phyloP scores from a whole-genome alignment of 2,329 filamentous ascomycete species.

The Pyricularia sp. region DNA sequence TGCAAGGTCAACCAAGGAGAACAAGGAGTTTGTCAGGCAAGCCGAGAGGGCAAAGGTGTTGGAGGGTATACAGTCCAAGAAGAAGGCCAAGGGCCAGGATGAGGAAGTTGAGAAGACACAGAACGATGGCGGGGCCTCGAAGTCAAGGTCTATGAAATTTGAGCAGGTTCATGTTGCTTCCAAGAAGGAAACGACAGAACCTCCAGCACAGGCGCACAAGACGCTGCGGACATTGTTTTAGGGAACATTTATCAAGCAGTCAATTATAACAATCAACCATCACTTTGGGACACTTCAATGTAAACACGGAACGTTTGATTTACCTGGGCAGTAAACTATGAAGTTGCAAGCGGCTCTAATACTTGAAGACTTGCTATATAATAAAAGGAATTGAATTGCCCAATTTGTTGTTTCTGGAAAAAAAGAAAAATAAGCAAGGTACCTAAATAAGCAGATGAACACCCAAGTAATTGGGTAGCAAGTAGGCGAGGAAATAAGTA shows the following conservation, averaged over 20 bases:
- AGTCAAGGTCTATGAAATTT: slow-evolving; percentile 40
- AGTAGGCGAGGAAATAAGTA: no score
- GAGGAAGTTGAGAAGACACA: slow-evolving; percentile 18
- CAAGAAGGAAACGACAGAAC: slow-evolving; percentile 34
- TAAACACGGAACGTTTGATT: no score
- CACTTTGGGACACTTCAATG: no score
- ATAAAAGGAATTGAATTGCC: no score
- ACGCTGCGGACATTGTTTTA: slow-evolving; percentile 59
- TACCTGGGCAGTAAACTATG: no score
- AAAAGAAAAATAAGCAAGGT: no score
- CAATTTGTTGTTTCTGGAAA: no score
- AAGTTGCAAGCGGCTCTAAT: no score
- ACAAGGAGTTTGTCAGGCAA: slow-evolving; percentile 72
- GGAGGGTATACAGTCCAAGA: slow-evolving; percentile 60
- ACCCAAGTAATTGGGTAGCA: no score
- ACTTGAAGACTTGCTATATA: no score
- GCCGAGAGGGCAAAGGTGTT: slow-evolving; percentile 73
- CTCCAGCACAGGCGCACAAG: slow-evolving; percentile 47
- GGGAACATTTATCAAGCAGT: slow-evolving; percentile 1
- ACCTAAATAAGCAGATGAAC: no score
- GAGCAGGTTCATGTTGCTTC: slow-evolving; percentile 54
- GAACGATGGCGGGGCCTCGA: slow-evolving; percentile 11
- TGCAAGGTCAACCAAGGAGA: slow-evolving; percentile 64
- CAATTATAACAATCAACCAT: no score
- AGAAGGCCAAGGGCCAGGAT: slow-evolving; percentile 31